These are phyloP conservation scores for Epichloe gansuensis DNA, from an alignment of 2,329 filamentous ascomycete genomes.

Conservation along the genomic window DNA sequence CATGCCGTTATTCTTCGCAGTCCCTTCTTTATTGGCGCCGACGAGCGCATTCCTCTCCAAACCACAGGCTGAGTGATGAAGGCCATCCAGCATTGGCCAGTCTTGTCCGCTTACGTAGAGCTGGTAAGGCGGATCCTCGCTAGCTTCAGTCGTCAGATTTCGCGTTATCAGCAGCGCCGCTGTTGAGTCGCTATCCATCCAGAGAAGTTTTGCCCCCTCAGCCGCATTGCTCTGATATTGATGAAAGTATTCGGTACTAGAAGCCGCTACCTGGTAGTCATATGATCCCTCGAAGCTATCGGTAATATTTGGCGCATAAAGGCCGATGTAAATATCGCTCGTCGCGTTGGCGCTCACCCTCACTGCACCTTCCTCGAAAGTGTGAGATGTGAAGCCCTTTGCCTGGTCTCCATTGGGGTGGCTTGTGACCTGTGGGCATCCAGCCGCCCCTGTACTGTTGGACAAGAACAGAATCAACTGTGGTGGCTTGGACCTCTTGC, in stretches of 20 bases:
- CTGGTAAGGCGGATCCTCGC: constrained; percentile 48
- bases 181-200: constrained; percentile 73
- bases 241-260: constrained; percentile 68
- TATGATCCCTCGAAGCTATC: constrained; percentile 51
- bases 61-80: constrained; percentile 74
- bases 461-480: constrained; percentile 74
- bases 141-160: constrained; percentile 50
- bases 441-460: constrained; percentile 21
- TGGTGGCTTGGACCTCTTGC: constrained; percentile 32
- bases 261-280: constrained; percentile 71
- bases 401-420: constrained; percentile 14
- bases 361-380: constrained; percentile 57
- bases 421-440: constrained; percentile 16
- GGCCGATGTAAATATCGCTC: constrained; percentile 60
- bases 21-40: constrained; percentile 36
- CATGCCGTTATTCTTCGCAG: constrained; percentile 11
- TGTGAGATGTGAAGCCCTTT: constrained; percentile 14
- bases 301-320: constrained; percentile 56
- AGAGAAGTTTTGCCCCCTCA: constrained; percentile 44
- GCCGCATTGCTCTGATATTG: constrained; percentile 33
- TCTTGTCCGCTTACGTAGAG: constrained; percentile 62
- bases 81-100: constrained; percentile 47
- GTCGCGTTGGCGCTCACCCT: constrained; percentile 48
- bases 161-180: constrained; percentile 69
- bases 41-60: constrained; percentile 54